Conservation (phyloP, 2,329 filamentous ascomycete species). For the Tolypocladium capitatum region DNA sequence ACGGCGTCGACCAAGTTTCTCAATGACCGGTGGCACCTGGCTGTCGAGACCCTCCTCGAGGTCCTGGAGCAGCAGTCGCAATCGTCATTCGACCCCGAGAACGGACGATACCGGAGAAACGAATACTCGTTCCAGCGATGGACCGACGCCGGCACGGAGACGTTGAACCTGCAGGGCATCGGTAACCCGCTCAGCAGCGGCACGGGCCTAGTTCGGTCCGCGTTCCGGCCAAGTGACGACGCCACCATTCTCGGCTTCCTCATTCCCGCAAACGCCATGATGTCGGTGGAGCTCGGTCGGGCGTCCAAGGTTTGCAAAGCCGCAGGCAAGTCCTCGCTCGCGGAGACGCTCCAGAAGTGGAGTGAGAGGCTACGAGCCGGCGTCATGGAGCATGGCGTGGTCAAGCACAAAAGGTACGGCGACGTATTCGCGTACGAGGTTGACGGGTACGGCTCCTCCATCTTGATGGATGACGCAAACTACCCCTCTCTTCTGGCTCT, state of each 20-base stretch:
- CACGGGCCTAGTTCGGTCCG: slow-evolving; percentile 77
- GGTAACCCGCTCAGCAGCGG: slow-evolving; percentile 84
- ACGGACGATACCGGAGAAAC: slow-evolving; percentile 53
- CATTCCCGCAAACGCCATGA: slow-evolving; percentile 93
- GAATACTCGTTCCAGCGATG: slow-evolving; percentile 76
- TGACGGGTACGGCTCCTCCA: slow-evolving; percentile 69
- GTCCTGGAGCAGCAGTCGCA: slow-evolving; percentile 68
- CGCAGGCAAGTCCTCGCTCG: slow-evolving; percentile 39
- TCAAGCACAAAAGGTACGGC: slow-evolving; percentile 61
- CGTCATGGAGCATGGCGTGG: slow-evolving; percentile 73
- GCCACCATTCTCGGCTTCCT: slow-evolving; percentile 89
- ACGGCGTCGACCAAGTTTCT: slow-evolving; percentile 70
- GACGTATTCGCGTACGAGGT: slow-evolving; percentile 79
- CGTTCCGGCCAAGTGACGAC: slow-evolving; percentile 91
- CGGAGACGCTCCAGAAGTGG: slow-evolving; percentile 43
- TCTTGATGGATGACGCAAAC: slow-evolving; percentile 85
- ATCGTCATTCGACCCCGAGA: slow-evolving; percentile 63
- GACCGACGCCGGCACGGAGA: slow-evolving; percentile 80
- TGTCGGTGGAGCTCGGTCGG: slow-evolving; percentile 74
- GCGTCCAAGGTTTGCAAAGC: slow-evolving; percentile 55
- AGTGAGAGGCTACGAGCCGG: slow-evolving; percentile 56
- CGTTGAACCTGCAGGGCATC: slow-evolving; percentile 64
- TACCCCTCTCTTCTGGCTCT: slow-evolving; percentile 69
- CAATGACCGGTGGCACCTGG: slow-evolving; percentile 63
- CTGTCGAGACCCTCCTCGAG: slow-evolving; percentile 58